Percentiles rank a stretch among this genome's conserved stretches.
These are phyloP conservation scores for Allium cepa DNA, from an alignment of 106 monocot species.

Conservation along the genomic window DNA sequence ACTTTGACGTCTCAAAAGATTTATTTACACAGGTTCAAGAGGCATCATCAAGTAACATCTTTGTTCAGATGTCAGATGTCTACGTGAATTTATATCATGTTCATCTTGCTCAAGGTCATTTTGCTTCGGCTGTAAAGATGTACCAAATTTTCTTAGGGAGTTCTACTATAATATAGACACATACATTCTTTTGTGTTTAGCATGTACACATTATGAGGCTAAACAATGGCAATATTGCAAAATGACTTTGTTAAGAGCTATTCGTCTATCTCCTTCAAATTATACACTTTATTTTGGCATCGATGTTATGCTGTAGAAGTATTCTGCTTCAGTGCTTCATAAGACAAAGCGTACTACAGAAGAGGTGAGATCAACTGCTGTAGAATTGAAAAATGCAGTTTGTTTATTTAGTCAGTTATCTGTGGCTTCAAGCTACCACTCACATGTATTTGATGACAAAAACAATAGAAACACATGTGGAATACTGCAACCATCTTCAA, in stretches of 20 bases:
- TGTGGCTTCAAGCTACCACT: conserved; percentile 49
- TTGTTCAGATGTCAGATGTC: conserved; percentile 98
- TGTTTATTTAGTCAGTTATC: conserved; percentile 80
- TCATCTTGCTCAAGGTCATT: conserved; percentile 99
- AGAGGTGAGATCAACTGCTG: conserved; percentile 83
- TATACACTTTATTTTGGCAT: conserved; percentile 81
- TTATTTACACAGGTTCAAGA: conserved; percentile 98
- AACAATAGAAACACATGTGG: conserved; percentile 84
- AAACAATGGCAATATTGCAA: conserved; percentile 99
- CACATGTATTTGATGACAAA: conserved; percentile 91
- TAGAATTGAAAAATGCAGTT: conserved; percentile 89
- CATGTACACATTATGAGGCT: conserved; percentile 90
- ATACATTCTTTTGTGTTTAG: conserved; percentile 76
- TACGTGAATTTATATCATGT: conserved; percentile 96
- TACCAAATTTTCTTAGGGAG: conserved; percentile 94
- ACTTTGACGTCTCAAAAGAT: conserved; percentile 92
- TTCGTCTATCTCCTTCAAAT: conserved; percentile 93
- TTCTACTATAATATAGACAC: conserved; percentile 85
- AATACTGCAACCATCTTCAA: conserved; percentile 88
- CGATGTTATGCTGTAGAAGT: conserved; percentile 97
- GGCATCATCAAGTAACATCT: conserved; percentile 86
- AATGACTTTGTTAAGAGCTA: conserved; percentile 80
- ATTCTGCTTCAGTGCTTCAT: conserved; percentile 83
- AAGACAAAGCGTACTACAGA: conserved; percentile 87
- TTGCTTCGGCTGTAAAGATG: conserved; percentile 91